phyloP scores from a whole-genome alignment of 352 stramenopile genomes.

The Pythium monospermum region DNA sequence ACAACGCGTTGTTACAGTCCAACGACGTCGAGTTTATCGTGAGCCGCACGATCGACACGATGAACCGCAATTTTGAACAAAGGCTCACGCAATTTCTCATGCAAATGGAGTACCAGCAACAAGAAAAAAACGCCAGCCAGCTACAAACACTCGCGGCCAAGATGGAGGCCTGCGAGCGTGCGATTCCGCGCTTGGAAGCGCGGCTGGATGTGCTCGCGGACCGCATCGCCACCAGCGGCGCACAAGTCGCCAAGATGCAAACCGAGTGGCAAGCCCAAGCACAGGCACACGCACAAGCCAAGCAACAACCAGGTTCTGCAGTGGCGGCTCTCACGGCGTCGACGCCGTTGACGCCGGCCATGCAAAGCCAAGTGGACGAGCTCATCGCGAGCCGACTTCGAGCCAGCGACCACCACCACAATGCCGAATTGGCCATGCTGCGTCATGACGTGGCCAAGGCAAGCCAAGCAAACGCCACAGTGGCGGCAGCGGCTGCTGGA shows the following conservation, averaged over 20 bases:
- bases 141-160: slow-evolving; percentile 51
- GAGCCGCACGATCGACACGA: slow-evolving; percentile 57
- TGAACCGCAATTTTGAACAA: slow-evolving; percentile 65
- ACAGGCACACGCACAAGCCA: background rate
- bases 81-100: slow-evolving; percentile 47
- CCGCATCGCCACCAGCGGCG: slow-evolving; percentile 34
- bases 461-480: slow-evolving; percentile 8
- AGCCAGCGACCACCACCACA: slow-evolving; percentile 25
- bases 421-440: slow-evolving; percentile 30
- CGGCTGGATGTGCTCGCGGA: slow-evolving; percentile 58
- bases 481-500: too few species aligned
- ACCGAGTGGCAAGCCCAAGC: slow-evolving; percentile 16
- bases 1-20: slow-evolving; percentile 23
- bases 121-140: slow-evolving; percentile 47
- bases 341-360: slow-evolving; percentile 30
- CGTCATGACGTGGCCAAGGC: slow-evolving; percentile 18
- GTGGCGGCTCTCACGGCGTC: slow-evolving; percentile 13
- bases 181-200: slow-evolving; percentile 50
- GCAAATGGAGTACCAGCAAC: slow-evolving; percentile 55
- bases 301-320: slow-evolving; percentile 4
- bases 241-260: slow-evolving; percentile 41
- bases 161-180: slow-evolving; percentile 55
- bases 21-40: slow-evolving; percentile 61
- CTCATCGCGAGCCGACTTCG: slow-evolving; percentile 29
- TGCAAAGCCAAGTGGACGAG: slow-evolving; percentile 53